A percentile compares a stretch with the other conserved stretches of the same genome.
phyloP scores from a whole-genome alignment of 345 rosid genomes.

The Syzygium jambos region DNA sequence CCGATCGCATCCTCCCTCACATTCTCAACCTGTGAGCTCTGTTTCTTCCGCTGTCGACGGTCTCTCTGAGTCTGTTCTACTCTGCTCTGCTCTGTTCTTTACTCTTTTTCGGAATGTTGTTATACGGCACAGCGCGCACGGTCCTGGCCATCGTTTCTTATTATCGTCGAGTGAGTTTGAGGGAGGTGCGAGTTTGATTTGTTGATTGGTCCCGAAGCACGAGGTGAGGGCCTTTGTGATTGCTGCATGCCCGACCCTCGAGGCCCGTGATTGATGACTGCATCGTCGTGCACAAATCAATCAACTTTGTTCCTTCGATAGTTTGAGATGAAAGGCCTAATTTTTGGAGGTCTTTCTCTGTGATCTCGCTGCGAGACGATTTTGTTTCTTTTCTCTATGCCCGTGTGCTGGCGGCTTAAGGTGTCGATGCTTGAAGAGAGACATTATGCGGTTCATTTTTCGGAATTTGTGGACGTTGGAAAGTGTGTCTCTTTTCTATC shows the following conservation, averaged over 20 bases:
- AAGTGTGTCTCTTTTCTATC: not conserved
- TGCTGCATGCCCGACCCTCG: not conserved
- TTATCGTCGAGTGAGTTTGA: not conserved
- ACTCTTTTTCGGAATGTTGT: not conserved
- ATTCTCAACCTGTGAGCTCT: slow-evolving; percentile 61
- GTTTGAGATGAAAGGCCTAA: not conserved
- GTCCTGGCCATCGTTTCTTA: not conserved
- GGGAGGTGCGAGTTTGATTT: not conserved
- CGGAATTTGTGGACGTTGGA: not conserved
- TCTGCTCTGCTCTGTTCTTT: not conserved
- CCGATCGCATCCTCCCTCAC: slow-evolving; percentile 64
- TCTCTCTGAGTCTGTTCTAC: not conserved
- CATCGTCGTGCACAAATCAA: not conserved
- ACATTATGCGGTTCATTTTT: not conserved
- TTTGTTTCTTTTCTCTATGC: not conserved
- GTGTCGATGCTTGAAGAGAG: not conserved
- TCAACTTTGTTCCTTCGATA: not conserved
- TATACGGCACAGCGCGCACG: not conserved
- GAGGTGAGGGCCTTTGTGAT: not conserved
- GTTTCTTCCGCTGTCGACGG: not conserved
- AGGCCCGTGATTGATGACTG: not conserved
- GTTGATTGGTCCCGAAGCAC: not conserved
- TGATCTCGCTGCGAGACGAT: not conserved
- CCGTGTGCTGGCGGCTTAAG: not conserved
- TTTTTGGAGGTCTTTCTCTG: not conserved